phyloP scores from a whole-genome alignment of 2,329 filamentous ascomycete genomes.

The Arthrobotrys sinensis region DNA sequence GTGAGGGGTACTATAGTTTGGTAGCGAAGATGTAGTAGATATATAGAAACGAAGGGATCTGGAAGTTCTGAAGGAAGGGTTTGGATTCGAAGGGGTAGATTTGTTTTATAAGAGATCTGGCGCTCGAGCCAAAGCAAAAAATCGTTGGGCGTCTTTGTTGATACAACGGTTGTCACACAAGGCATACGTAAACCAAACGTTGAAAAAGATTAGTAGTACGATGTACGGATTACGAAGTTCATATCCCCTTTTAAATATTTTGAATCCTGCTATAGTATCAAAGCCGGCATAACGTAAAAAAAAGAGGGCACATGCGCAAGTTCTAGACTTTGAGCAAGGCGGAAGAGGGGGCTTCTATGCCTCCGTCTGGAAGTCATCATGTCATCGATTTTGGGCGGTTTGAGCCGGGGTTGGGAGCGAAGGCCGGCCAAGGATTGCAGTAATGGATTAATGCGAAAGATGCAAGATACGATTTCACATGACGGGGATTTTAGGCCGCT shows the following conservation, averaged over 20 bases:
- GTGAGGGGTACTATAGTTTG: background rate
- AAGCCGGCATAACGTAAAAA: no score
- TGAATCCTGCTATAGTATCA: background rate
- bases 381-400: slow-evolving; percentile 49
- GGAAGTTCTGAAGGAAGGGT: no score
- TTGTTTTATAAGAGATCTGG: background rate
- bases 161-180: slow-evolving; percentile 16
- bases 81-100: background rate
- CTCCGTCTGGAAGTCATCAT: slow-evolving; percentile 36
- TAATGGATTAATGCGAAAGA: background rate
- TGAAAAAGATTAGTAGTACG: background rate
- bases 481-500: background rate
- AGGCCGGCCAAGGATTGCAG: no score
- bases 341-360: background rate
- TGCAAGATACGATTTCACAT: slow-evolving; percentile 1
- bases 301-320: slow-evolving; percentile 5
- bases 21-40: background rate
- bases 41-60: background rate
- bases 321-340: background rate
- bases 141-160: background rate
- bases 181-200: slow-evolving; percentile 7
- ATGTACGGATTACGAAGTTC: background rate
- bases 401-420: slow-evolving; percentile 24
- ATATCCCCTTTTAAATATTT: background rate
- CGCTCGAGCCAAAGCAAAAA: background rate